Evolutionary conservation across 2,329 filamentous ascomycete species (phyloP), one percentile per base, ranked within the genome.

Genomic region (Epichloe amarillans): DNA sequence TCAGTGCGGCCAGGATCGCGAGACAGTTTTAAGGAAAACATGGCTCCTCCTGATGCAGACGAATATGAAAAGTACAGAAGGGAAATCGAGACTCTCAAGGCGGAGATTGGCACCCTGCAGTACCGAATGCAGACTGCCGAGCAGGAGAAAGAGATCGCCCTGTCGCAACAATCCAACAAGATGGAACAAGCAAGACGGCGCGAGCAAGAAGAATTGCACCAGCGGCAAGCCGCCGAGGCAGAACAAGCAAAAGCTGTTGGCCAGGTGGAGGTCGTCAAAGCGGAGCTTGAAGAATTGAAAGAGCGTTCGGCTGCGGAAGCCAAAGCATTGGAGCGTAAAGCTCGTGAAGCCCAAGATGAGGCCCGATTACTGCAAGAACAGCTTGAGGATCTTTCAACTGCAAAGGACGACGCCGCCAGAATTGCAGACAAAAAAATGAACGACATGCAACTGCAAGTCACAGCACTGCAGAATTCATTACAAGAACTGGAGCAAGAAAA

Each of bases 81-180:
- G 50, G 71, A 71, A 37, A 78, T 76, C 53, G 90, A 97, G 61
- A 84, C 90, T 56, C 75, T 97, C 26, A 90, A 91, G 62, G 88
- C 91, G 2, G 88, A 96, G 66, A 74, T 97, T 41, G 93, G 90
- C 54, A 87, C 88, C 0, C 72, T 96, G 47, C 84, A 83, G 54
- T 98, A 96, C 69, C 88, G 91, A 52, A 76, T 95, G 57, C 86
- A 89, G 60, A 91, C 86, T 17, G 72, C 87, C 49, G 90, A 91
- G 60, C 88, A 95, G 58, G 91, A 97, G 62, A 84, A 86, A 58
- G 88, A 95, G 52, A 78, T 96, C 60, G 73, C 82, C 46, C 76
- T 81, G 10, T 74, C 95, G 15, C 83, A 88, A 54, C 86, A 93
- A 58, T 84, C 88, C 56, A 86, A 87, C 59, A 91, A 95, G 60